These are phyloP conservation scores for Monosporascus sp. DNA, from an alignment of 2,329 filamentous ascomycete species.

Conservation along the genomic window DNA sequence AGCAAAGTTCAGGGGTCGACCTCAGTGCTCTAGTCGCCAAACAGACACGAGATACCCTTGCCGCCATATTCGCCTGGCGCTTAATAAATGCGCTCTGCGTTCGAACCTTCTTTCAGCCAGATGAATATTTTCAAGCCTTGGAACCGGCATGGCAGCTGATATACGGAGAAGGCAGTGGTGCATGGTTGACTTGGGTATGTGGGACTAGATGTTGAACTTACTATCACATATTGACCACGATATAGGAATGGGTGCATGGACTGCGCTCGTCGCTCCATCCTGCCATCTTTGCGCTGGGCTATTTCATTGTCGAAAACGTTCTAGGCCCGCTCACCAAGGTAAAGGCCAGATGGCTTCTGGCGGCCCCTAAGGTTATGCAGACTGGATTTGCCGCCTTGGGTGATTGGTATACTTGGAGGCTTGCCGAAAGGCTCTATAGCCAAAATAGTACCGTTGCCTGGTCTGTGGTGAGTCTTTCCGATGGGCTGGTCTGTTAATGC, in stretches of 20 bases:
- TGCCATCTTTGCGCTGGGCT: constrained; percentile 73
- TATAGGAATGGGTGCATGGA: constrained; percentile 84
- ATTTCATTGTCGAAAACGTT: constrained; percentile 55
- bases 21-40: constrained; percentile 21
- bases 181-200: constrained; percentile 94
- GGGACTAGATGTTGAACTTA: background rate
- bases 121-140: constrained; percentile 94
- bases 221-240: constrained; percentile 6
- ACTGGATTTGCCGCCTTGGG: constrained; percentile 69
- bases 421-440: constrained; percentile 71
- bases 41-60: constrained; percentile 30
- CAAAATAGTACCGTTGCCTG: constrained; percentile 56
- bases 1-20: constrained; percentile 2
- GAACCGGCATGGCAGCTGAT: constrained; percentile 90
- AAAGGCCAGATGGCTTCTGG: constrained; percentile 63
- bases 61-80: constrained; percentile 59
- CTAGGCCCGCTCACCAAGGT: constrained; percentile 46
- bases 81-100: constrained; percentile 74
- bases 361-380: constrained; percentile 70
- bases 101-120: constrained; percentile 92
- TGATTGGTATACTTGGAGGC: constrained; percentile 84
- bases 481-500: background rate
- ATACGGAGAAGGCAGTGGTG: constrained; percentile 70
- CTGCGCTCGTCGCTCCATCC: constrained; percentile 90
- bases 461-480: constrained; percentile 57